Evolutionary conservation across 208 protist genomes (phyloP).

Genomic region (Trypanosoma mega): DNA sequence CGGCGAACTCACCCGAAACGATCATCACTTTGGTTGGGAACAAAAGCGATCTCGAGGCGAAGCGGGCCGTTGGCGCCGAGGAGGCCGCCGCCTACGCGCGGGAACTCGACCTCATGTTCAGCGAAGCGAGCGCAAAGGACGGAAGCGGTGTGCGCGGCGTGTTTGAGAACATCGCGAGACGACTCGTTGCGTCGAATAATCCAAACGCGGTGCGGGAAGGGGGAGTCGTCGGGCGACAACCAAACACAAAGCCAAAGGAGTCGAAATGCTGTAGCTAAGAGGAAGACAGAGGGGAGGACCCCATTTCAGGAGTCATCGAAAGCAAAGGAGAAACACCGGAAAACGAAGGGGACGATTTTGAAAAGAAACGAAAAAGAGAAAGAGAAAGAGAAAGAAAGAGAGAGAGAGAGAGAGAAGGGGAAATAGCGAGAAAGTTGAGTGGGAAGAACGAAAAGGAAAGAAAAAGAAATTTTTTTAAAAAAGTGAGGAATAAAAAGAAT

Average conservation of each 20-base stretch:
- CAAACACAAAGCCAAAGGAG: conserved; percentile 4
- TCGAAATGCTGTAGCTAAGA: conserved; percentile 18
- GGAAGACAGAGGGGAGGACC: too few species aligned
- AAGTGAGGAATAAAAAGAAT: too few species aligned
- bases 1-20: conserved; percentile 88
- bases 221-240: conserved; percentile 48
- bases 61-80: conserved; percentile 44
- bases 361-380: neutral
- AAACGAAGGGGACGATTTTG: neutral
- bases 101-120: conserved; percentile 51
- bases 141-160: conserved; percentile 65
- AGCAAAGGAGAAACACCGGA: neutral
- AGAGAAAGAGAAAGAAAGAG: neutral
- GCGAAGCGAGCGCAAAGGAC: conserved; percentile 74
- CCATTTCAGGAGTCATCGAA: too few species aligned
- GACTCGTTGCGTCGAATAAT: conserved; percentile 58
- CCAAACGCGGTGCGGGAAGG: conserved; percentile 63
- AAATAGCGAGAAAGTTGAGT: too few species aligned
- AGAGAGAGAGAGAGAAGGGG: neutral
- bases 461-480: too few species aligned
- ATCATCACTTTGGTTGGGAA: conserved; percentile 94
- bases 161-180: conserved; percentile 56
- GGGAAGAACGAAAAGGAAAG: too few species aligned
- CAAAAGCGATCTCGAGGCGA: conserved; percentile 87
- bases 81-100: conserved; percentile 54